Evolutionary conservation across 192 early-diverging fungal genomes (phyloP), one percentile per base, ranked within the genome.

Genomic region (Backusella sp.): DNA sequence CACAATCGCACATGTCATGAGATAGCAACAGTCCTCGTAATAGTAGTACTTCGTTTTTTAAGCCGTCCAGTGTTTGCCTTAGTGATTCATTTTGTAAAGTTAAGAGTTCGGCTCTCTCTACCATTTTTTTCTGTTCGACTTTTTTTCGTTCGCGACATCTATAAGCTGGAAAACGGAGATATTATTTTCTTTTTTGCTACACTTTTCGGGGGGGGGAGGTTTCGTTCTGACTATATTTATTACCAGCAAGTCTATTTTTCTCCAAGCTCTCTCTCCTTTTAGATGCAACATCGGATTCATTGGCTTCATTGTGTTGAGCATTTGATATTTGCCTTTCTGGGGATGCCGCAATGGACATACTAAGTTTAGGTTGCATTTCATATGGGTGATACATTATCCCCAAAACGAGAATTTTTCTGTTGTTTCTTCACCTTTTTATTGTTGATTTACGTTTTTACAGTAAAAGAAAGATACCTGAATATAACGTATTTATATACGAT

Each of bases 1-100:
- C 74, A 39, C 78, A 79, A 28, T 70, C 52, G 35, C 78, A 79
- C 1, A 30, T 70, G 15, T 74, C 73, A 37, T 79, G 74, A 17
- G 78, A 69, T 7, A 79, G 34, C 2, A 79, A 41, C 28, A 75
- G 53, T 9, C 72, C 70, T 36, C 70, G 68, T 28, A 79, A 19
- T 39, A 62, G 36, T 15, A 79, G 36, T 15, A 74, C 68, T 71
- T 79, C 73, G 69, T 75, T 56, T 28, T 75, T 71, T 15, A 79
- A 36, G 6, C 66, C 46, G 5, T 37, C 41, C 17, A 79, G 69
- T 21, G 72, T 53, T 8, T 32, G 9, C 26, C 14, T 44, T 14
- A 79, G 32, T 37, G 34, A 52, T 44, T 79, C 74, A 32, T 79
- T 79, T 49, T 49, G 42, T 32, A 49, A 3, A 19, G 70, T 30